These are phyloP conservation scores for Terana coerulea DNA, from an alignment of 768 basidiomycete species.

Conservation along the genomic window DNA sequence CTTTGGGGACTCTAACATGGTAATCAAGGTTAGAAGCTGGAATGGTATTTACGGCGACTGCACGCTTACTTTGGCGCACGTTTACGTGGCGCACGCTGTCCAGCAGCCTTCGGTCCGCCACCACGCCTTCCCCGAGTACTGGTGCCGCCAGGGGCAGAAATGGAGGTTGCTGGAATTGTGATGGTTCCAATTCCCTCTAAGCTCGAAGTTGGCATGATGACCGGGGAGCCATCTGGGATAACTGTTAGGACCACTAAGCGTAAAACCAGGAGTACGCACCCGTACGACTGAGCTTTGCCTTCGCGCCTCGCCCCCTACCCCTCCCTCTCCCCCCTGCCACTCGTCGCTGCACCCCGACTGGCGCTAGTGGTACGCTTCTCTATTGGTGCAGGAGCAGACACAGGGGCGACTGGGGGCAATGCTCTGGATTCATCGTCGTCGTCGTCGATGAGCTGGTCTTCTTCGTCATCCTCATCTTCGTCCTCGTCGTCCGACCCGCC, in stretches of 20 bases:
- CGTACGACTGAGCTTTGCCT: slow-evolving; percentile 3
- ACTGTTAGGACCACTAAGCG: slow-evolving; percentile 32
- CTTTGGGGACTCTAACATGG: slow-evolving; percentile 18
- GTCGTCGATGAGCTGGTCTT: slow-evolving; percentile 81
- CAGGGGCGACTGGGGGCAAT: slow-evolving; percentile 22
- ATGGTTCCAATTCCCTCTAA: slow-evolving; percentile 16
- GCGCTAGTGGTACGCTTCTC: slow-evolving; percentile 5
- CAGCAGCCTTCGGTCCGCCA: slow-evolving; percentile 21
- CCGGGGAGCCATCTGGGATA: slow-evolving; percentile 6
- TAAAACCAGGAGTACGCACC: slow-evolving; percentile 31
- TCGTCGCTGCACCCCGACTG: slow-evolving; percentile 17
- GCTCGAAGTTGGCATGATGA: slow-evolving; percentile 5
- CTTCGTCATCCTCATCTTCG: slow-evolving; percentile 61
- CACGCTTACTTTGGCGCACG: slow-evolving; percentile 26
- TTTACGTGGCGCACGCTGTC: slow-evolving; percentile 28
- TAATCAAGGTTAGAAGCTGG: too few relatives aligned
- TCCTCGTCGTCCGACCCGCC: slow-evolving; percentile 53
- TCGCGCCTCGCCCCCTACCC: slow-evolving; percentile 36
- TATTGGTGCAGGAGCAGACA: slow-evolving; percentile 24
- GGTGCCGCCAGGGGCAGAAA: slow-evolving; percentile 9
- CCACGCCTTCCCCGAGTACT: slow-evolving; percentile 20
- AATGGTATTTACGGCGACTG: too few relatives aligned
- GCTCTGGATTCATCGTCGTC: slow-evolving; percentile 40
- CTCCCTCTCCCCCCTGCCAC: slow-evolving; percentile 31
- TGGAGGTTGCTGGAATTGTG: slow-evolving; percentile 6